Conservation (phyloP, 2,329 filamentous ascomycete species). For the Zymoseptoria ardabiliae region DNA sequence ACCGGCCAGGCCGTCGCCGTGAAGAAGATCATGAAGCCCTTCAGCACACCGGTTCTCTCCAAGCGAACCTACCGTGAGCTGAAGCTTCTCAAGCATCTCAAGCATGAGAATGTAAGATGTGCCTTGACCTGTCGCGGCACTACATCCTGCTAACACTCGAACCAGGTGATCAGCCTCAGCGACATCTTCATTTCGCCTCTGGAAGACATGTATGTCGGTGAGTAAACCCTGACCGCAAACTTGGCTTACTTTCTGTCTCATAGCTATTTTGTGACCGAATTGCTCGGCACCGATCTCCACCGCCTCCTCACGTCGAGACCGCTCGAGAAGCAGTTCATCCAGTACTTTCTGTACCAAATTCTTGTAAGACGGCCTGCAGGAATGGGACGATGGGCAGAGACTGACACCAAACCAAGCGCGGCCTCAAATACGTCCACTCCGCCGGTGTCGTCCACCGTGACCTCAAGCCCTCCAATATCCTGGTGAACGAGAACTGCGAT, state of each 20-base stretch:
- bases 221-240: constrained; percentile 22
- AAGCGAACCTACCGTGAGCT: constrained; percentile 97
- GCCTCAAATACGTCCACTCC: constrained; percentile 97
- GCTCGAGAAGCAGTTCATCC: constrained; percentile 98
- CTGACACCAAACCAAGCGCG: constrained; percentile 54
- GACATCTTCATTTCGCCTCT: constrained; percentile 99
- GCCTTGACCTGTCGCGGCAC: not conserved
- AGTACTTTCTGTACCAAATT: constrained; percentile 99
- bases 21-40: constrained; percentile 99
- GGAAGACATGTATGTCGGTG: constrained; percentile 75
- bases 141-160: constrained; percentile 5
- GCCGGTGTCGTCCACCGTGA: constrained; percentile 96
- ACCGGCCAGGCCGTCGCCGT: constrained; percentile 94
- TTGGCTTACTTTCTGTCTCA: constrained; percentile 21
- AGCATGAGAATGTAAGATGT: constrained; percentile 78
- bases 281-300: constrained; percentile 93
- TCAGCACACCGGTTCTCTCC: constrained; percentile 96
- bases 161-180: constrained; percentile 85
- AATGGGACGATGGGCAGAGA: not conserved
- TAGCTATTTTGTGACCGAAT: constrained; percentile 96
- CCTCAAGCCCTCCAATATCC: constrained; percentile 96
- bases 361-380: constrained; percentile 54
- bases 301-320: constrained; percentile 89
- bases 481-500: constrained; percentile 99
- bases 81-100: constrained; percentile 92